Base-by-base conservation (phyloP, 1,139 yeast genomes). In the Zygosaccharomyces pseudobailii region DNA sequence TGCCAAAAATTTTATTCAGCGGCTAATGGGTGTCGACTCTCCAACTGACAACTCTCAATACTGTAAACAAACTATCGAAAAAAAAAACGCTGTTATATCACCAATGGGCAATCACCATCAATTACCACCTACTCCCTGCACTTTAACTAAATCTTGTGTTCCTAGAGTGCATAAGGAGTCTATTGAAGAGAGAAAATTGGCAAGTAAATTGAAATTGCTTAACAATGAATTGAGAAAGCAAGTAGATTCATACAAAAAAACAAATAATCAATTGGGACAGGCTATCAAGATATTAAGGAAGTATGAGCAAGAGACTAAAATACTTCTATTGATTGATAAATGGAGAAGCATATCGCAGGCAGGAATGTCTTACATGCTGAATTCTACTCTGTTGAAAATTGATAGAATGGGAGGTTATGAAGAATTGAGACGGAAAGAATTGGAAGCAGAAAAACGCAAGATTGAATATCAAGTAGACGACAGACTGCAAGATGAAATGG, bases 361-460 rank as follows among this genome's bases (percentile, higher is more conserved):
- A 39, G 76, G 76, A 0, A 70, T 79, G 33, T 68, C 71, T 33
- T 73, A 67, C 50, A 48, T 76, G 34, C 54, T 67, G 27, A 74
- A 74, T 51, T 68, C 71, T 6, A 74, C 76, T 0, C 50, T 65
- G 20, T 54, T 65, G 8, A 74, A 73, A 47, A 67, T 75, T 3
- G 64, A 65, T 25, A 67, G 60, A 46, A 61, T 70, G 62, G 80
- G 80, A n/a, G 80, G 80, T 0, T 70, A 74, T 48, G 67, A 63
- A 37, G 75, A 71, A 45, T 69, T 70, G 42, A 57, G 66, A 27
- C 61, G 62, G 46, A 65, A 63, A 32, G 72, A 70, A 49, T 56
- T 66, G 13, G 69, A 71, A 27, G 65, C 60, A 19, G 54, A 66
- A 38, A 65, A 66, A 38, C 61, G 64, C 32, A 54, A 60, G 40